phyloP scores from a whole-genome alignment of 108 stramenopile species.

The Nitzschia palea region DNA sequence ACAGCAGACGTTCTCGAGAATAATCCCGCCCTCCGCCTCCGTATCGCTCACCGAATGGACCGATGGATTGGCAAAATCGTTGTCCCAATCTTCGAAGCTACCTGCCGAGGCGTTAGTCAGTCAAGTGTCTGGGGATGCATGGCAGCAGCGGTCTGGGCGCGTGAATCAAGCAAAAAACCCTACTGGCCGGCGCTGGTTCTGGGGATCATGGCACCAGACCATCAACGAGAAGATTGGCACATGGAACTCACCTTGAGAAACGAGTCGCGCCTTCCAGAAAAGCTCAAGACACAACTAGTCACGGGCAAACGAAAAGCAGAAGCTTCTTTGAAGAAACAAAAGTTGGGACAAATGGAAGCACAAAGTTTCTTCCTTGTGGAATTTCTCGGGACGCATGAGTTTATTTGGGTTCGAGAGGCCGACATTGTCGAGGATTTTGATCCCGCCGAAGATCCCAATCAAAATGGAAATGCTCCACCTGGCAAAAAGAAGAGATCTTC shows the following conservation, averaged over 20 bases:
- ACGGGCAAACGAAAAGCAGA: slow-evolving; percentile 75
- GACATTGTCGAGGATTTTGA: slow-evolving; percentile 87
- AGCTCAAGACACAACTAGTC: slow-evolving; percentile 60
- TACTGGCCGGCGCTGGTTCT: slow-evolving; percentile 90
- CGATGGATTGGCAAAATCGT: slow-evolving; percentile 74
- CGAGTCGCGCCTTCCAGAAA: slow-evolving; percentile 81
- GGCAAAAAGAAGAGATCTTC: slow-evolving; percentile 58
- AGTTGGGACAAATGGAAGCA: slow-evolving; percentile 35
- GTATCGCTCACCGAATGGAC: slow-evolving; percentile 61
- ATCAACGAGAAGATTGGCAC: slow-evolving; percentile 88
- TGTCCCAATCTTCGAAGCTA: slow-evolving; percentile 75
- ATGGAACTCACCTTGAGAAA: slow-evolving; percentile 70
- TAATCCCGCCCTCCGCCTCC: slow-evolving; percentile 51
- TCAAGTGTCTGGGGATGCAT: slow-evolving; percentile 90
- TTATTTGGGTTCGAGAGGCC: slow-evolving; percentile 84
- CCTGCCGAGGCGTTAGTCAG: slow-evolving; percentile 81
- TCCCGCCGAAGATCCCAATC: slow-evolving; percentile 78
- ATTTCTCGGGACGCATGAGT: slow-evolving; percentile 88
- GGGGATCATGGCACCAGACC: slow-evolving; percentile 82
- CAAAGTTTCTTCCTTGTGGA: slow-evolving; percentile 88
- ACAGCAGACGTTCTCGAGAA: slow-evolving; percentile 61
- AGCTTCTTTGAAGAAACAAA: slow-evolving; percentile 57
- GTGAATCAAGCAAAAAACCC: slow-evolving; percentile 87
- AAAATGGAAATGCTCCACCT: slow-evolving; percentile 10
- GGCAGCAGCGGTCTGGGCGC: slow-evolving; percentile 88